These are phyloP conservation scores for Candida anglica DNA, from an alignment of 805 yeast genomes.

Conservation along the genomic window DNA sequence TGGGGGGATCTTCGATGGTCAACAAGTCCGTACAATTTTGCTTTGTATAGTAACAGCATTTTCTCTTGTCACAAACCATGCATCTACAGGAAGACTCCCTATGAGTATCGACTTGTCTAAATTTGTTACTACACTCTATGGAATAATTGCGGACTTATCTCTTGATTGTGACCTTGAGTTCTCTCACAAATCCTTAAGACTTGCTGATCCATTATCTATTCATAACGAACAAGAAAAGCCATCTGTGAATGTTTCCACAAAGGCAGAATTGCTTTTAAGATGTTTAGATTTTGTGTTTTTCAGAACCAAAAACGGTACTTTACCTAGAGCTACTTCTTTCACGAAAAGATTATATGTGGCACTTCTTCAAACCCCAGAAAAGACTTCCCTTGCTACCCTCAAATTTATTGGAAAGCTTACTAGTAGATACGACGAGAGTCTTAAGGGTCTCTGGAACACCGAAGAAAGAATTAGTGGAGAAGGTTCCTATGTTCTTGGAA, in stretches of 20 bases:
- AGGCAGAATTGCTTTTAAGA: conserved; percentile 75
- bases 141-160: conserved; percentile 61
- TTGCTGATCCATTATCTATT: conserved; percentile 67
- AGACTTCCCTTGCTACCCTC: conserved; percentile 72
- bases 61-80: conserved; percentile 74
- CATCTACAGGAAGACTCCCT: conserved; percentile 53
- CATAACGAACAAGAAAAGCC: conserved; percentile 47
- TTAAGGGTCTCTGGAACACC: conserved; percentile 75
- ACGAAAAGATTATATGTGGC: conserved; percentile 72
- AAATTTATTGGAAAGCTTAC: conserved; percentile 75
- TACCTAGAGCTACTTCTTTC: conserved; percentile 71
- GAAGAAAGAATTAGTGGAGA: conserved; percentile 89
- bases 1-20: conserved; percentile 25
- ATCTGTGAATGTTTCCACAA: conserved; percentile 82
- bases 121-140: conserved; percentile 74
- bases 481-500: conserved; percentile 48
- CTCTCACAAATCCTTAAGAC: conserved; percentile 73
- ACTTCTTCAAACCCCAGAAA: conserved; percentile 78
- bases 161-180: conserved; percentile 83
- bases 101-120: conserved; percentile 67
- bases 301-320: conserved; percentile 64
- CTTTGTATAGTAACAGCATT: conserved; percentile 88
- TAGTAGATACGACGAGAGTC: conserved; percentile 62
- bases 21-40: conserved; percentile 66
- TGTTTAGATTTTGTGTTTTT: conserved; percentile 81